phyloP scores from a whole-genome alignment of 805 yeast genomes.

The Kodamaea laetipori region DNA sequence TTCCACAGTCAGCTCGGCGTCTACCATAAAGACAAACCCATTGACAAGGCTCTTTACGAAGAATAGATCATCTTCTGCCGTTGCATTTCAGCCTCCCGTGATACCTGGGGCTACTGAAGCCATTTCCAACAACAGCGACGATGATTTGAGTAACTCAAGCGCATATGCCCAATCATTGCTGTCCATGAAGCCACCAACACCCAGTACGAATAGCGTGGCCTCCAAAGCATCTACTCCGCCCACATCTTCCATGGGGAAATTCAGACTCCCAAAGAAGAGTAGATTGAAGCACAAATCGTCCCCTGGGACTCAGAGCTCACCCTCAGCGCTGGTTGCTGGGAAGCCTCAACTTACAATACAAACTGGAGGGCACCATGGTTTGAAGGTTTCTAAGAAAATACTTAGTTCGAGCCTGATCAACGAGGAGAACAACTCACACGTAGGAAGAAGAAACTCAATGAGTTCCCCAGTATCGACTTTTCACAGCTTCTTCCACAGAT shows the following conservation, averaged over 20 bases:
- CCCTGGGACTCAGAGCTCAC: not conserved
- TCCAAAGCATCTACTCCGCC: conserved; percentile 1
- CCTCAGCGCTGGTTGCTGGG: conserved; percentile 1
- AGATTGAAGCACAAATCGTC: conserved; percentile 9
- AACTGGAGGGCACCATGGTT: conserved; percentile 29
- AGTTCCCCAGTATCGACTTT: conserved; percentile 35
- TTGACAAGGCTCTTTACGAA: conserved; percentile 33
- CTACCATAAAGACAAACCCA: conserved; percentile 31
- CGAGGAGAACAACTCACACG: conserved; percentile 12
- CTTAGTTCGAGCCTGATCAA: conserved; percentile 22
- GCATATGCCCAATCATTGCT: not conserved
- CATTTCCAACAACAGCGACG: conserved; percentile 13
- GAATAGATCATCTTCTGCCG: conserved; percentile 26
- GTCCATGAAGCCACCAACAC: not conserved
- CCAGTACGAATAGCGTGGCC: not conserved
- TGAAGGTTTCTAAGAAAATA: conserved; percentile 28
- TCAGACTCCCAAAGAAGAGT: conserved; percentile 14
- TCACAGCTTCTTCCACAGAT: conserved; percentile 37
- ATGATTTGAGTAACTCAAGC: conserved; percentile 8
- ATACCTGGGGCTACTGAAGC: not conserved
- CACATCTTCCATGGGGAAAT: conserved; percentile 10
- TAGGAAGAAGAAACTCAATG: conserved; percentile 26
- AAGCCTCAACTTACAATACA: conserved; percentile 36
- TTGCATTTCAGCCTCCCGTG: conserved; percentile 14
- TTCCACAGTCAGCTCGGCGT: conserved; percentile 17